These are phyloP conservation scores for Ceratobasidium sp. DNA, from an alignment of 1,284 basidiomycete species.

Conservation along the genomic window DNA sequence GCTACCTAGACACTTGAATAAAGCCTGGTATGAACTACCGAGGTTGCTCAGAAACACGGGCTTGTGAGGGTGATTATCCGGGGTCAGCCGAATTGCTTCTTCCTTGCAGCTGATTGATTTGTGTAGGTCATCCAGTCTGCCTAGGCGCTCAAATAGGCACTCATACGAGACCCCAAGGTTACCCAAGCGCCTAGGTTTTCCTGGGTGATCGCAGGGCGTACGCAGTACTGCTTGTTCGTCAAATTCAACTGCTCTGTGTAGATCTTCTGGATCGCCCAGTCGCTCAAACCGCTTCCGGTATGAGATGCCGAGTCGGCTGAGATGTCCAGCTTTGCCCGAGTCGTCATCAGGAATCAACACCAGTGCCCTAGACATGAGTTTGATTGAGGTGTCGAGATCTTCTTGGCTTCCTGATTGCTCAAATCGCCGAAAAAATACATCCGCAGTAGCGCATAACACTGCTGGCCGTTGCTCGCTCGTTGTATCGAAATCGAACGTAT, in stretches of 20 bases:
- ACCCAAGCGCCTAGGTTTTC: neutral
- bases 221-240: neutral
- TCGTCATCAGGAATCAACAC: neutral
- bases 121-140: neutral
- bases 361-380: no score
- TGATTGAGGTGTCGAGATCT: no score
- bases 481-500: no score
- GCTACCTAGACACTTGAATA: no score
- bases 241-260: neutral
- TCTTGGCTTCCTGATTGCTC: no score
- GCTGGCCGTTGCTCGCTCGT: no score
- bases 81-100: neutral
- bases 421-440: no score
- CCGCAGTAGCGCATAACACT: no score
- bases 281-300: neutral
- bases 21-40: neutral
- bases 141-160: neutral
- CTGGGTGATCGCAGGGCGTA: neutral
- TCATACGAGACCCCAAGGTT: neutral
- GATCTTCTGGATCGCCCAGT: neutral
- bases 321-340: neutral
- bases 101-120: neutral
- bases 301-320: neutral
- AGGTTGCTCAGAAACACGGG: neutral
- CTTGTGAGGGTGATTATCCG: neutral